Evolutionary conservation across 2,329 filamentous ascomycete genomes (phyloP), one percentile per base, ranked within the genome.

Genomic region (Paradendryphiella salina): DNA sequence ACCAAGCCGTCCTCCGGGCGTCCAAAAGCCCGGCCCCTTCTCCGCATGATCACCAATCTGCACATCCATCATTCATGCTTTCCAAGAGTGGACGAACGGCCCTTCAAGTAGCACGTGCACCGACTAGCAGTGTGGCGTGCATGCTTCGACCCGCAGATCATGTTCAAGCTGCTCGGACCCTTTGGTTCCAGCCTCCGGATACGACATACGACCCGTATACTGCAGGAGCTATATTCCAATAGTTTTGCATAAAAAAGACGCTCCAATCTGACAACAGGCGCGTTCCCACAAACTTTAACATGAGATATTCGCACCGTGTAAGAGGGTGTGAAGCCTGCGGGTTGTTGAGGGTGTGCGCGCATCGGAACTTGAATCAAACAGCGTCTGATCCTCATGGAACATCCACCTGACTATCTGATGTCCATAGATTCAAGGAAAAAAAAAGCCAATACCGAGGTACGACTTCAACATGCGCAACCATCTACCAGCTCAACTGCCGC

Each of bases 151-250:
- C 36, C 34, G 46, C 33, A 31, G 37, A 54, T 41, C 46, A 39
- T 37, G 34, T 42, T 47, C 38, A 38, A 26, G 46, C 8, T 18
- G 23, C 23, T 42, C 37, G 43, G 39, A 31, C 45, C 31, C 29
- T 37, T 36, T 29, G 29, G 31, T 44, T 36, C 43, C 46, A 23
- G 43, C 47, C 38, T 54, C 38, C 44, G 33, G 28, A 21, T 50
- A 20, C 31, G 15, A 23, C 5, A 26, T 26, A 26, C 23, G 23
- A 26, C 23, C 8, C 23, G 6, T 10, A 26, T 26, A 9, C 7
- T 9, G 23, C 23, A 5, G 10, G 23, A 9, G 8, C 7, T 26
- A 26, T 26, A 26, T 6, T 26, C 2, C 23, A 26, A 26, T 26
- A 2, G 23, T 9, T 26, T 10, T 26, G 23, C 23, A 10, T 26